A percentile compares a stretch with the other conserved stretches of the same genome.
Conservation (phyloP, 768 basidiomycete genomes). For the Megacollybia marginata region DNA sequence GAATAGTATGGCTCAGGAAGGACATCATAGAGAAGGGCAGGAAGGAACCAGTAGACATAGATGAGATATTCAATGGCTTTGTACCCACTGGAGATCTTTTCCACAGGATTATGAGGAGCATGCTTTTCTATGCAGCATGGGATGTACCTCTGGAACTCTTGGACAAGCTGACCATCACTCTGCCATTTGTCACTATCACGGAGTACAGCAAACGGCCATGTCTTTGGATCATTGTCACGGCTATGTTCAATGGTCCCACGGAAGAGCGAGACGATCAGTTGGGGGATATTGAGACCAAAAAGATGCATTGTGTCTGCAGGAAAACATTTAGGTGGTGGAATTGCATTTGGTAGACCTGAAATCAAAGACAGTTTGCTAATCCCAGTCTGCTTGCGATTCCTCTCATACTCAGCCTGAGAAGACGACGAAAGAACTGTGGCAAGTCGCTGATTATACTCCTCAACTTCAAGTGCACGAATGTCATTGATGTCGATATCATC, state of each 20-base stretch:
- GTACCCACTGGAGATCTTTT: slow-evolving; percentile 20
- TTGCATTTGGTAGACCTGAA: background rate
- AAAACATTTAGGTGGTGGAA: slow-evolving; percentile 3
- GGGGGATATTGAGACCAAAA: no score
- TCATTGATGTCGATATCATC: background rate
- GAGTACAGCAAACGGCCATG: slow-evolving; percentile 23
- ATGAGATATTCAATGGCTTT: slow-evolving; percentile 10
- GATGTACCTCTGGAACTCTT: slow-evolving; percentile 3
- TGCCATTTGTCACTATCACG: slow-evolving; percentile 5
- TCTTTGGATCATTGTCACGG: background rate
- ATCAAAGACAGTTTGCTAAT: background rate
- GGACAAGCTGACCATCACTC: slow-evolving; percentile 9
- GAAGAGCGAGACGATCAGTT: no score
- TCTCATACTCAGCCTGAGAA: background rate
- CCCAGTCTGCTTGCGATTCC: background rate
- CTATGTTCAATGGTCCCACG: no score
- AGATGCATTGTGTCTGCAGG: no score
- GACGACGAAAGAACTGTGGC: background rate
- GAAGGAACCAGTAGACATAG: slow-evolving; percentile 7
- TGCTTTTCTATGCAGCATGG: slow-evolving; percentile 16
- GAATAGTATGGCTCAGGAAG: slow-evolving; percentile 9
- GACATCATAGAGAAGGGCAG: slow-evolving; percentile 4
- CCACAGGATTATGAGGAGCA: slow-evolving; percentile 18
- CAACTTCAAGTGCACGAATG: background rate
- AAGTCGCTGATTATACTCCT: background rate